These are phyloP conservation scores for Tolypocladium amazonense DNA, from an alignment of 2,329 filamentous ascomycete species.

Conservation along the genomic window DNA sequence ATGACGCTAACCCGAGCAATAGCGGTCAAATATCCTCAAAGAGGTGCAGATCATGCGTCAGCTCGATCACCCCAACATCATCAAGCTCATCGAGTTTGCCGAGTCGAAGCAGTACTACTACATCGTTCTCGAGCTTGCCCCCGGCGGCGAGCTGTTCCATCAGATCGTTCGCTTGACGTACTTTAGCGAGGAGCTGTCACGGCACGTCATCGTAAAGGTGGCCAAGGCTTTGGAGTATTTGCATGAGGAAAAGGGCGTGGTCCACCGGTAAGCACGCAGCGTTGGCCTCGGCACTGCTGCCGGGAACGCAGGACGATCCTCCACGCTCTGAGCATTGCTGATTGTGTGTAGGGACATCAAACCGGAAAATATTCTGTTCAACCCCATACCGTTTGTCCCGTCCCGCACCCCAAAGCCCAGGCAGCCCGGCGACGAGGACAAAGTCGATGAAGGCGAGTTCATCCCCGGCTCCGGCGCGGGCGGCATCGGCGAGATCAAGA, in stretches of 20 bases:
- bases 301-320: not conserved
- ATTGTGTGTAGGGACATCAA: constrained; percentile 73
- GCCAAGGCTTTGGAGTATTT: constrained; percentile 90
- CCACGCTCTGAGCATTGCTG: not conserved
- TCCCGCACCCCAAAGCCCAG: constrained; percentile 71
- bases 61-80: constrained; percentile 90
- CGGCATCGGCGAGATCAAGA: constrained; percentile 91
- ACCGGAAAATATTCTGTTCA: constrained; percentile 92
- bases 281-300: not conserved
- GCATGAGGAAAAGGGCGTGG: constrained; percentile 89
- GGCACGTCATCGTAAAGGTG: constrained; percentile 91
- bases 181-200: constrained; percentile 90
- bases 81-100: constrained; percentile 86
- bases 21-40: constrained; percentile 96
- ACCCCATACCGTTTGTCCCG: constrained; percentile 71
- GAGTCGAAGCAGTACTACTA: constrained; percentile 96
- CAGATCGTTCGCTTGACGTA: constrained; percentile 97
- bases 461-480: constrained; percentile 70
- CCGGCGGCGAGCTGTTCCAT: constrained; percentile 94
- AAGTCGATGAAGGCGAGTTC: constrained; percentile 93
- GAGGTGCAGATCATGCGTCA: constrained; percentile 99
- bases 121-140: constrained; percentile 89
- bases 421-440: constrained; percentile 88
- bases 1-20: constrained; percentile 16
- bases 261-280: constrained; percentile 64